Evolutionary conservation across 768 basidiomycete genomes (phyloP), one percentile per base, ranked within the genome.

Genomic region (Lactarius hengduanensis): DNA sequence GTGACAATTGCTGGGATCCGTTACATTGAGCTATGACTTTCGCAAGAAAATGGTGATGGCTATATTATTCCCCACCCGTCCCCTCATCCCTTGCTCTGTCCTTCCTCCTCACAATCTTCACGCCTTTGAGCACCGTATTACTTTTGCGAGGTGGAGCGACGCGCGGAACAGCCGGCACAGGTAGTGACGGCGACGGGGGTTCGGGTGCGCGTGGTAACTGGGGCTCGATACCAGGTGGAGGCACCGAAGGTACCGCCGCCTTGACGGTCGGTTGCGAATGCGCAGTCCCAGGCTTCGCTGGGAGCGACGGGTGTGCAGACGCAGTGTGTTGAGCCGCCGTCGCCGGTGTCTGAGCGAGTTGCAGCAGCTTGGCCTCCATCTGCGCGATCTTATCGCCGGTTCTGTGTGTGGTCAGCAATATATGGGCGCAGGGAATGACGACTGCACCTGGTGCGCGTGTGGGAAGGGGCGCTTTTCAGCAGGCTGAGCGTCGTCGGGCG

Each of bases 291-390:
- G 67, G 64, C 13, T 59, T 61, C 15, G 57, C 36, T 16, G 67
- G 63, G 45, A 69, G 62, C 3, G 72, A 57, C 20, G 72, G 76
- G 69, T 66, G 76, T 83, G 28, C 77, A 57, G 3, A 84, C 68
- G 53, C 74, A 67, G 41, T 67, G 69, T 10, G 74, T 67, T 55
- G 54, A 30, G 58, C 60, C 36, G 60, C 60, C 32, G 63, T 63
- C 22, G 72, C 47, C 4, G 69, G 28, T 5, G 72, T 61, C 61
- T 76, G 74, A 71, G 87, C 86, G 84, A 97, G 86, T 69, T 92
- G 86, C 20, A 87, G 84, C 28, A 99, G 80, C 76, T 99, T 99
- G 2, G 96, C 96, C 77, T 99, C 97, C 83, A 98, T 90, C 72
- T 89, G 85, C 9, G 95, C 94, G 71, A 99, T 99, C 78, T 98